Evolutionary conservation across 345 rosid species (phyloP).

Genomic region (Toxicodendron radicans): DNA sequence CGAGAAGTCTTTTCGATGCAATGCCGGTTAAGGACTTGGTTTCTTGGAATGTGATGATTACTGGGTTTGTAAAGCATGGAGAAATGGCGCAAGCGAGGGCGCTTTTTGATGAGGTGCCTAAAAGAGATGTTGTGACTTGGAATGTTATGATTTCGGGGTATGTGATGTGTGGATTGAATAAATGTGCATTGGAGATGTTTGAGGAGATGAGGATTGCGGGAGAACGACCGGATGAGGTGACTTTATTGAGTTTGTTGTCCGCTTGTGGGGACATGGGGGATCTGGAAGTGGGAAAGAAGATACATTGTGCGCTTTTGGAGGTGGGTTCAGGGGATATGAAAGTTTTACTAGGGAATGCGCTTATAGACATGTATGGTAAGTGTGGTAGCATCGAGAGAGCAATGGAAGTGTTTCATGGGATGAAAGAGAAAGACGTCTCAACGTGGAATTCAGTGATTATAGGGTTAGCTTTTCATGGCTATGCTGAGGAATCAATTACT

Average conservation of each 20-base stretch:
- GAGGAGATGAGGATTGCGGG: constrained; percentile 67
- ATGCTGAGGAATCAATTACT: constrained; percentile 47
- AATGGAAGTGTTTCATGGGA: constrained; percentile 49
- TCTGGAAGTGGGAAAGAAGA: constrained; percentile 52
- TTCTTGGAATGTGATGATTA: constrained; percentile 85
- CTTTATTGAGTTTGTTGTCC: constrained; percentile 60
- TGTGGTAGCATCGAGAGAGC: constrained; percentile 63
- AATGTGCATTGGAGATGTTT: constrained; percentile 51
- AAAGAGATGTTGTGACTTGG: constrained; percentile 75
- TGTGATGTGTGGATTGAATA: constrained; percentile 40
- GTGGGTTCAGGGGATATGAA: constrained; percentile 25
- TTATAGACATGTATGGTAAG: constrained; percentile 71
- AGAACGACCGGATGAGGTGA: constrained; percentile 66
- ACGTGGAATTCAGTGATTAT: constrained; percentile 66
- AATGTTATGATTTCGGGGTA: constrained; percentile 72
- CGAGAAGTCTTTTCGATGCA: constrained; percentile 55
- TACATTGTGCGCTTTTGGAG: constrained; percentile 47
- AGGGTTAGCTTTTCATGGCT: constrained; percentile 69
- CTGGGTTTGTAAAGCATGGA: constrained; percentile 53
- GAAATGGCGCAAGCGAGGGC: constrained; percentile 57
- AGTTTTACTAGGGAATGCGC: constrained; percentile 55
- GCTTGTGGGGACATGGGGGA: constrained; percentile 65
- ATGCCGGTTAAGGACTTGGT: constrained; percentile 70
- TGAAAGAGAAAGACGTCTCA: constrained; percentile 54
- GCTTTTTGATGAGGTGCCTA: constrained; percentile 54